Conservation (phyloP, 495 filamentous ascomycete species). For the Hypoxylon fuscum region DNA sequence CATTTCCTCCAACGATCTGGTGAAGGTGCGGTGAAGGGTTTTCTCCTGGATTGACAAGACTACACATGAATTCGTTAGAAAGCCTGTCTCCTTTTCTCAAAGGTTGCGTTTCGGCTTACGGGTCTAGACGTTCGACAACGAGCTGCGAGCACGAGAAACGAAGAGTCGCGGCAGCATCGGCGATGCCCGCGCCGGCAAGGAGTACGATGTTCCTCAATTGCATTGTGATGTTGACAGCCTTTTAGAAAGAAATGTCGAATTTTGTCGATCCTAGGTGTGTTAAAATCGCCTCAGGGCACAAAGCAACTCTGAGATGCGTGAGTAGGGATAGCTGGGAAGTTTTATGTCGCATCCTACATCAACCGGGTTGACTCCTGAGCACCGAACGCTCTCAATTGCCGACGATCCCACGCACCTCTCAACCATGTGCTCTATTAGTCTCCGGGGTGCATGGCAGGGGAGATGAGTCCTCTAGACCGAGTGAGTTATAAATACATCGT, state of each 20-base stretch:
- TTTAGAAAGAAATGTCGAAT: constrained; percentile 7
- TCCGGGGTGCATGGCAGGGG: constrained; percentile 25
- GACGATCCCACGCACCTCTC: constrained; percentile 28
- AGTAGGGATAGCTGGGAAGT: constrained; percentile 15
- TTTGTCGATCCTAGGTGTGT: constrained; percentile 13
- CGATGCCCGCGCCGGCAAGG: constrained; percentile 43
- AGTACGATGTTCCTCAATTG: constrained; percentile 38
- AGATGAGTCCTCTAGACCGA: constrained; percentile 28
- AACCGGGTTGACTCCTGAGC: constrained; percentile 24
- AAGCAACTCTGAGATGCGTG: not conserved
- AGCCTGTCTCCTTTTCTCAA: not conserved
- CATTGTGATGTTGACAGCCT: constrained; percentile 28
- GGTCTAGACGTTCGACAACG: constrained; percentile 57
- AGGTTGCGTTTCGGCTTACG: constrained; percentile 32
- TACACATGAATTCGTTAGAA: constrained; percentile 25
- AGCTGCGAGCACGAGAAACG: constrained; percentile 57
- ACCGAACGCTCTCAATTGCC: constrained; percentile 38
- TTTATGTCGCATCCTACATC: constrained; percentile 36
- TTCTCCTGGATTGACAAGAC: constrained; percentile 46
- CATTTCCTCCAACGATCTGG: constrained; percentile 50
- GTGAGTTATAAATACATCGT: constrained; percentile 26
- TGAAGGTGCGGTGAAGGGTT: constrained; percentile 46
- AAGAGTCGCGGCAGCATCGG: constrained; percentile 48
- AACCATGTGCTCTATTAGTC: constrained; percentile 32
- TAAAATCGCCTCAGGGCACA: constrained; percentile 12